Base-by-base conservation (phyloP, 1,139 yeast species). In the Diutina neorugosa region DNA sequence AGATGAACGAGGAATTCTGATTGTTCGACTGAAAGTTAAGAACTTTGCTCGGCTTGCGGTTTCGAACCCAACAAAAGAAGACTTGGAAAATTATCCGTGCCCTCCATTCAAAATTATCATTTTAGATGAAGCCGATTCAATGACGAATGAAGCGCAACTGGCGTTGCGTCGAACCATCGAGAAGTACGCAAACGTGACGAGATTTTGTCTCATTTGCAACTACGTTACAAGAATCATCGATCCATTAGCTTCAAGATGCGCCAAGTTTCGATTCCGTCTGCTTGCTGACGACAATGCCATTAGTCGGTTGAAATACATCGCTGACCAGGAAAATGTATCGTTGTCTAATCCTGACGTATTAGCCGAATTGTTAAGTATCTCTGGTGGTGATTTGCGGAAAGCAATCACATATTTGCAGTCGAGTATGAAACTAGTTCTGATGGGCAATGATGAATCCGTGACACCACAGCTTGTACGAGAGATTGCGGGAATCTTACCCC, bases 121-220 rank as follows among this genome's bases (percentile, higher is more conserved):
- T 51, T 68, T 91, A 54, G 98, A 93, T 69, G 98, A 93, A 68
- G 98, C 98, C 0, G 98, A 93, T 66, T 87, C 96, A 19, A 93
- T 93, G 98, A 93, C 98, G n/a, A 81, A 87, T 51, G 98, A 93
- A 67, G 98, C 98, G 0, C 98, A 93, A 65, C 80, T 93, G 51
- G 98, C 98, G 0, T 72, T 93, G 57, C 81, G 98, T 69, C 79
- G 98, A 67, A 93, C 97, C 1, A 93, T 93, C 96, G 99, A 93
- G 65, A 88, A 86, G 6, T 93, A 90, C 68, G 86, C 97, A 2
- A 80, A 80, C 51, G 91, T 91, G 52, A 93, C 98, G 1, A 75
- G 99, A 60, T 93, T 93, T 68, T 91, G 98, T 66, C 71, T 93
- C 58, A 86, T 93, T 55, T 94, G 98, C 74, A 93, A 93, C 64